These are phyloP conservation scores for Papiliotrema nemorosa DNA, from an alignment of 1,284 basidiomycete species.

Conservation along the genomic window DNA sequence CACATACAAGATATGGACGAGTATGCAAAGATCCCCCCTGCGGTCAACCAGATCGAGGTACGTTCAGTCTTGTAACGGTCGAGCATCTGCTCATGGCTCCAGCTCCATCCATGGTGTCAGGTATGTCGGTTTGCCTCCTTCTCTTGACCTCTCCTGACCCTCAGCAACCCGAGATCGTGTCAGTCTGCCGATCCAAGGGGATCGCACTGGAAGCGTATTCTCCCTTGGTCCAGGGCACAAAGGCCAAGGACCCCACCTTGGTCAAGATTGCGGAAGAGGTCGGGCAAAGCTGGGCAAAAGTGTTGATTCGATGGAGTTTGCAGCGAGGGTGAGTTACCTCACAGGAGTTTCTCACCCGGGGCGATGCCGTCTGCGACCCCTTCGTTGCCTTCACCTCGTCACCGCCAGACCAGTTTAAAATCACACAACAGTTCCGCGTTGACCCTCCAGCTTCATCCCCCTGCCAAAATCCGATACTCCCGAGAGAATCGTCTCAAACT, in stretches of 20 bases:
- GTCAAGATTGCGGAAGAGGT: constrained; percentile 59
- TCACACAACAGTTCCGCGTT: too few relatives aligned
- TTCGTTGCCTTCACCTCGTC: too few relatives aligned
- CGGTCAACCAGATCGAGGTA: constrained; percentile 72
- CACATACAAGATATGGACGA: constrained; percentile 72
- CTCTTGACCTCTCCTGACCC: background rate
- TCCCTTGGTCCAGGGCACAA: constrained; percentile 59
- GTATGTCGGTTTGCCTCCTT: constrained; percentile 5
- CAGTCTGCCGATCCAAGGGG: constrained; percentile 62
- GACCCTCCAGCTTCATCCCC: constrained; percentile 59
- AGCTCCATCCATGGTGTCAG: constrained; percentile 75
- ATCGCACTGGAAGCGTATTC: constrained; percentile 76
- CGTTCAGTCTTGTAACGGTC: too few relatives aligned
- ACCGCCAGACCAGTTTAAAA: too few relatives aligned
- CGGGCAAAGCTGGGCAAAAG: constrained; percentile 63
- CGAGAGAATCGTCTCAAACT: constrained; percentile 63
- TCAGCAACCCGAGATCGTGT: constrained; percentile 70
- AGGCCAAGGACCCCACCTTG: constrained; percentile 59
- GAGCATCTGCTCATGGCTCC: too few relatives aligned
- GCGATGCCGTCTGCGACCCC: too few relatives aligned
- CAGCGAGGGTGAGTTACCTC: constrained; percentile 61
- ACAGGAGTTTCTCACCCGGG: too few relatives aligned
- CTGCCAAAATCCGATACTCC: constrained; percentile 65
- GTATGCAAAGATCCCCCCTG: constrained; percentile 54
- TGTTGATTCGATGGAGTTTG: constrained; percentile 74